Percentiles rank a stretch among this genome's conserved stretches.
These are phyloP conservation scores for Fraxinus dipetala DNA, from an alignment of 305 asterid species.

Conservation along the genomic window DNA sequence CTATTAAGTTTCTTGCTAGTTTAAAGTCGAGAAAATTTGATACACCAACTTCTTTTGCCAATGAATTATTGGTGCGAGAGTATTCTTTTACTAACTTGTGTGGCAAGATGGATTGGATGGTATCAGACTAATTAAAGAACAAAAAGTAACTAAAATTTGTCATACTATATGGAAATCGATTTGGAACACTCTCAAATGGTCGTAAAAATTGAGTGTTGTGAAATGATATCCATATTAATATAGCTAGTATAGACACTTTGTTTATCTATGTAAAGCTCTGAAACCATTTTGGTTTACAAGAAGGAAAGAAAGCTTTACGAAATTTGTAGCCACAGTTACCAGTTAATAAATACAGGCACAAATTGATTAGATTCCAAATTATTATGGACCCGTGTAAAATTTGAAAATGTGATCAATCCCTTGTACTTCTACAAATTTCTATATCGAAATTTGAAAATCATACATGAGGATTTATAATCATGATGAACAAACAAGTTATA, in stretches of 20 bases:
- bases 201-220: background rate
- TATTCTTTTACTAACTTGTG: background rate
- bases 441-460: background rate
- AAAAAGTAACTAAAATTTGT: background rate
- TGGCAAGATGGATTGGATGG: background rate
- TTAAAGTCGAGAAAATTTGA: background rate
- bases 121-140: background rate
- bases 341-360: background rate
- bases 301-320: background rate
- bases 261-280: background rate
- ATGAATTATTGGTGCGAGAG: background rate
- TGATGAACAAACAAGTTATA: background rate
- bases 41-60: background rate
- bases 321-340: background rate
- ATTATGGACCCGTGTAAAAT: background rate
- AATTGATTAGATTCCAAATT: background rate
- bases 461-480: background rate
- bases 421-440: background rate
- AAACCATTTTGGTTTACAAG: background rate
- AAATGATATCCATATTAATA: background rate
- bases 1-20: background rate
- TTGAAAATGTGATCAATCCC: background rate
- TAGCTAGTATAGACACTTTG: background rate
- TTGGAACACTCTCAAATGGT: background rate
- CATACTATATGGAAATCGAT: background rate